A percentile compares a stretch with the other conserved stretches of the same genome.
phyloP scores from a whole-genome alignment of 768 basidiomycete genomes.

The Lentinula sp. region DNA sequence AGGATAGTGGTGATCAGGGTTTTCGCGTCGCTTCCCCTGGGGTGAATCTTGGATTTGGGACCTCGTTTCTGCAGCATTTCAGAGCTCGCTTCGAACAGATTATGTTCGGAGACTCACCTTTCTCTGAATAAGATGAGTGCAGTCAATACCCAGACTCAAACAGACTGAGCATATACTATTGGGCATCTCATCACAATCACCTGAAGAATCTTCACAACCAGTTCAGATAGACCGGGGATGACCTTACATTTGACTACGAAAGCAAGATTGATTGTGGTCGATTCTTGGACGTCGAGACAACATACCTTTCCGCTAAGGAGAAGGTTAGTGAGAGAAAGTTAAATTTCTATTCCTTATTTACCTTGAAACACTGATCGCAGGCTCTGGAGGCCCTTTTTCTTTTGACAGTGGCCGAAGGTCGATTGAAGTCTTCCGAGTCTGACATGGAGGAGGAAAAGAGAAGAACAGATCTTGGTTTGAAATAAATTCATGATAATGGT shows the following conservation, averaged over 20 bases:
- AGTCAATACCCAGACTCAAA: neutral
- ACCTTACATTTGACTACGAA: neutral
- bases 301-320: neutral
- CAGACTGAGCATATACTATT: conserved; percentile 4
- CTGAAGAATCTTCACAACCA: neutral
- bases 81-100: neutral
- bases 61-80: neutral
- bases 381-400: neutral
- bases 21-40: neutral
- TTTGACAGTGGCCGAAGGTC: neutral
- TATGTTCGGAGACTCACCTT: neutral
- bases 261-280: neutral
- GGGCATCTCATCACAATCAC: neutral
- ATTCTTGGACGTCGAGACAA: neutral
- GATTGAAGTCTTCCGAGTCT: neutral
- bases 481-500: neutral
- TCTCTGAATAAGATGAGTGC: neutral
- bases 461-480: neutral
- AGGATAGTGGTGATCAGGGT: conserved; percentile 2
- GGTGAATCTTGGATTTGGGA: neutral
- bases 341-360: neutral
- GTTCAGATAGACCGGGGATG: no score
- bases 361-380: neutral
- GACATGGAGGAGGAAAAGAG: neutral
- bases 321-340: neutral